These are phyloP conservation scores for Pseudotsuga menziesii DNA, from an alignment of 75 land plant genomes.

Conservation along the genomic window DNA sequence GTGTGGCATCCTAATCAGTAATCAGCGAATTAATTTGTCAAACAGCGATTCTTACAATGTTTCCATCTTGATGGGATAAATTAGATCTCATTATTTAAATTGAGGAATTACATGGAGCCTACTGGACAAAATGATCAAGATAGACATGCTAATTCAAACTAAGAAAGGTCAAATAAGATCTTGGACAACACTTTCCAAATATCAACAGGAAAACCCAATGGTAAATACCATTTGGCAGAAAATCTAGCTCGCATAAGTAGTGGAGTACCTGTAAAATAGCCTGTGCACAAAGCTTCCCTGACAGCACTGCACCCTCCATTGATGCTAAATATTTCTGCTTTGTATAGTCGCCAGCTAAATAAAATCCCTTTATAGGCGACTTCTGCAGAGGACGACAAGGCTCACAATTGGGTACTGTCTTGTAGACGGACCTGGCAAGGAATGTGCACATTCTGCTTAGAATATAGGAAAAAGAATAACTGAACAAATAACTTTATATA, in stretches of 20 bases:
- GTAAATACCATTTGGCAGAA: background rate
- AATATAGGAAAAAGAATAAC: background rate
- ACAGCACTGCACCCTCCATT: slow-evolving; percentile 99
- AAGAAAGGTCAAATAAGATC: slow-evolving; percentile 1
- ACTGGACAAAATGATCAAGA: background rate
- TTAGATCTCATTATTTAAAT: background rate
- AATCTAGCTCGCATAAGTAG: background rate
- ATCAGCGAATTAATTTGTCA: background rate
- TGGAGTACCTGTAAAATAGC: slow-evolving; percentile 80
- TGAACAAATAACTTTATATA: background rate
- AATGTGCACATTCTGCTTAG: slow-evolving; percentile 4
- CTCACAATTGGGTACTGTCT: slow-evolving; percentile 88
- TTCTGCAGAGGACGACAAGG: slow-evolving; percentile 95
- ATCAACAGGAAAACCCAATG: background rate
- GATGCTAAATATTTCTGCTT: slow-evolving; percentile 99
- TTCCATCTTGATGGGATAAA: background rate
- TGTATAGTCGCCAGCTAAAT: slow-evolving; percentile 94
- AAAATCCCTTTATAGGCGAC: slow-evolving; percentile 86
- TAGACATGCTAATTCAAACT: background rate
- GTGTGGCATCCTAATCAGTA: background rate
- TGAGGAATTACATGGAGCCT: background rate
- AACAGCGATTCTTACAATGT: background rate
- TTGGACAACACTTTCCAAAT: background rate
- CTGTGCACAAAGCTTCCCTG: slow-evolving; percentile 95
- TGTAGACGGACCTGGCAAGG: slow-evolving; percentile 87